Evolutionary conservation across 305 asterid genomes (phyloP).

Genomic region (Solanum hybrid): DNA sequence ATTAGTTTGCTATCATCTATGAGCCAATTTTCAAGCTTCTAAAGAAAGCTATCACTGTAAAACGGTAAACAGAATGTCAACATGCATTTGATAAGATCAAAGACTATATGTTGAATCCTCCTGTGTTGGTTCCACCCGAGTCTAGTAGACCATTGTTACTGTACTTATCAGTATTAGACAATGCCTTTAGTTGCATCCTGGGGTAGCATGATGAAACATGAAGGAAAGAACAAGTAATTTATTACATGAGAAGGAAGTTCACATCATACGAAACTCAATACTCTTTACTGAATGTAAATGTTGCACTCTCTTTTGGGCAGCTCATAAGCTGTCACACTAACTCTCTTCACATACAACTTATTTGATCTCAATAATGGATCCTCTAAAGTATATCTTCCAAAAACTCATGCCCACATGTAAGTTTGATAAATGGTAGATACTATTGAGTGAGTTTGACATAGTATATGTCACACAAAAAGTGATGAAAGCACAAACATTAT

Average conservation of each 20-base stretch:
- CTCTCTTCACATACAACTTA: not conserved
- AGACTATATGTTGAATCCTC: not conserved
- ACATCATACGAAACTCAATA: not conserved
- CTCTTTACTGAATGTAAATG: not conserved
- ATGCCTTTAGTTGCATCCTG: not conserved
- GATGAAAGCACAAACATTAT: not conserved
- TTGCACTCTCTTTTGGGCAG: not conserved
- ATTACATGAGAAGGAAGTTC: not conserved
- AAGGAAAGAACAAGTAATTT: not conserved
- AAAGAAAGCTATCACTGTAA: not conserved
- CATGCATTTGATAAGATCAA: too few relatives aligned
- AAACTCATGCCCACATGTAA: not conserved
- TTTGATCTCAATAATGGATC: not conserved
- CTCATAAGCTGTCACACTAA: not conserved
- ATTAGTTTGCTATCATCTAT: not conserved
- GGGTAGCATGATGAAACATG: not conserved
- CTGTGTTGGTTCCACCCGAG: not conserved
- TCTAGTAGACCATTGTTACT: not conserved
- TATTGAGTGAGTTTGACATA: not conserved
- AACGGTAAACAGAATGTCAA: not conserved
- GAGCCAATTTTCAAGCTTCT: not conserved
- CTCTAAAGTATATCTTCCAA: not conserved
- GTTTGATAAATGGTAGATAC: not conserved
- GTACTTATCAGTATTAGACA: not conserved
- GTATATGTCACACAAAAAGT: not conserved